Evolutionary conservation across 352 stramenopile species (phyloP).

Genomic region (Globisporangium spinosum): DNA sequence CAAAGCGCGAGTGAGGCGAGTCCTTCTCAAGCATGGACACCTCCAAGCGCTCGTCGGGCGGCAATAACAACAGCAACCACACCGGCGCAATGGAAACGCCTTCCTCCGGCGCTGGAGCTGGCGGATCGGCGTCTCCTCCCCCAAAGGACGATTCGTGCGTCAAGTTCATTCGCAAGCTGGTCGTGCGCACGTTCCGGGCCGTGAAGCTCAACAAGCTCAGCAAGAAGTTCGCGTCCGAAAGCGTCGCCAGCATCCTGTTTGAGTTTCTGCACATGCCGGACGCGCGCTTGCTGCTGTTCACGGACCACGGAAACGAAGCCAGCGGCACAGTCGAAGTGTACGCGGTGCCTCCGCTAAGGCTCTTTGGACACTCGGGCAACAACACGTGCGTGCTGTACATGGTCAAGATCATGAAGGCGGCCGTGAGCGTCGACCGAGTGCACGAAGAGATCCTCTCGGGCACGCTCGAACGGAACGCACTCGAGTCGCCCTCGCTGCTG

Average conservation of each 20-base stretch:
- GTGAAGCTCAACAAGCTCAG: slow-evolving; percentile 55
- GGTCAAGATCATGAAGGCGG: slow-evolving; percentile 62
- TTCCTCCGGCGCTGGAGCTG: background rate
- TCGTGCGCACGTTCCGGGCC: slow-evolving; percentile 64
- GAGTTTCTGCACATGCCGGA: slow-evolving; percentile 70
- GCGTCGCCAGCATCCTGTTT: slow-evolving; percentile 55
- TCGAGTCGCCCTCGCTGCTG: slow-evolving; percentile 70
- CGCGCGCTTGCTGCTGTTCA: slow-evolving; percentile 59
- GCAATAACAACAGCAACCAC: background rate
- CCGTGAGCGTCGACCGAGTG: slow-evolving; percentile 54
- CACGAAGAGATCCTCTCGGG: slow-evolving; percentile 74
- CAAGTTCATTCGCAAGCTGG: slow-evolving; percentile 59
- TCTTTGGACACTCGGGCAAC: slow-evolving; percentile 30
- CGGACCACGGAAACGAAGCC: slow-evolving; percentile 58
- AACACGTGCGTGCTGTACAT: slow-evolving; percentile 64
- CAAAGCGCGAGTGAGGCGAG: background rate
- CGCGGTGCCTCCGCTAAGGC: slow-evolving; percentile 40
- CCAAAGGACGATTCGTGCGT: slow-evolving; percentile 60
- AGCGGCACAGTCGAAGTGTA: slow-evolving; percentile 60
- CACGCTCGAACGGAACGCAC: slow-evolving; percentile 67
- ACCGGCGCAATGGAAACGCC: background rate
- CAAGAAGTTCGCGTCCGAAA: slow-evolving; percentile 59
- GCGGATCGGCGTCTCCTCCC: background rate
- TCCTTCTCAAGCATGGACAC: background rate
- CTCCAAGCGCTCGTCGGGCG: background rate